Conservation (phyloP, 2,329 filamentous ascomycete species). For the Colletotrichum kahawae region DNA sequence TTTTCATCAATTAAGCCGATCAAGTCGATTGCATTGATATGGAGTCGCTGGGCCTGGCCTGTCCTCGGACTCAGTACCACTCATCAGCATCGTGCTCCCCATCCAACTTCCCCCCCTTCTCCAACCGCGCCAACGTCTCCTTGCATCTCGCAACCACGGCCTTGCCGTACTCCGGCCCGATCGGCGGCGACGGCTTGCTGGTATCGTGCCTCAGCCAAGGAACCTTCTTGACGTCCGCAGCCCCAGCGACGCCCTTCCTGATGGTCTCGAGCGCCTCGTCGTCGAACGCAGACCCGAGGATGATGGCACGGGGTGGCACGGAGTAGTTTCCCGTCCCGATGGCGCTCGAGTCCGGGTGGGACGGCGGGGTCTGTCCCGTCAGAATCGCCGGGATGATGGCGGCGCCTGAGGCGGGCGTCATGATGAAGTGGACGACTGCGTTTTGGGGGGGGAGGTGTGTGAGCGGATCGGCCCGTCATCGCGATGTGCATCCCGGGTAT, state of each 20-base stretch:
- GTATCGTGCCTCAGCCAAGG: conserved; percentile 29
- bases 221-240: neutral
- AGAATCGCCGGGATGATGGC: conserved; percentile 22
- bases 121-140: conserved; percentile 24
- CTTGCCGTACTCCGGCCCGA: conserved; percentile 31
- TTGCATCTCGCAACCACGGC: conserved; percentile 28
- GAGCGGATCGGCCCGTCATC: neutral
- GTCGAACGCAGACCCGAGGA: conserved; percentile 20
- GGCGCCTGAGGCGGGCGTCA: conserved; percentile 3
- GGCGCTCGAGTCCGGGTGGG: conserved; percentile 19
- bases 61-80: conserved; percentile 7
- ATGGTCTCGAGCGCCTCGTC: neutral
- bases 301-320: conserved; percentile 4
- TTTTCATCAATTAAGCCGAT: neutral
- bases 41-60: neutral
- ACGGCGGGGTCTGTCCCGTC: neutral
- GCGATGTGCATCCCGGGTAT: neutral
- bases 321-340: conserved; percentile 21
- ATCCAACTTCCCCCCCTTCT: conserved; percentile 26
- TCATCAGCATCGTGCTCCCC: conserved; percentile 21
- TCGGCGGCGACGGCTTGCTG: conserved; percentile 25
- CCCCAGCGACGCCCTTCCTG: neutral
- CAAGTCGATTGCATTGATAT: neutral
- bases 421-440: conserved; percentile 22
- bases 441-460: neutral